Evolutionary conservation across 1,284 basidiomycete species (phyloP).

Genomic region (Coniferiporia weirii): DNA sequence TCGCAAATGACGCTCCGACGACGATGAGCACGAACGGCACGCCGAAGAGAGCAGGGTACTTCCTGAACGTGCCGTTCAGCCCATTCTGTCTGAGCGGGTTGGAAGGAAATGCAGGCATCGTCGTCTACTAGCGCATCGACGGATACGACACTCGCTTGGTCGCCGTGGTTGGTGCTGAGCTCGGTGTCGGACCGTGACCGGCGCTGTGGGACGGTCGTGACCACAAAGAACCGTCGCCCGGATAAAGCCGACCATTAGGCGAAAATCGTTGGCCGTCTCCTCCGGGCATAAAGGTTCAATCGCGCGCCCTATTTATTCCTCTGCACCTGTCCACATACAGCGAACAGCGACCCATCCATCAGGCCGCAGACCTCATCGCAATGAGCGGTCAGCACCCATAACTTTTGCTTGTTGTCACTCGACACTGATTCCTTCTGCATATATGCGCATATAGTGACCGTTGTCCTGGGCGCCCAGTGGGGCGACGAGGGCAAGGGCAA

Average conservation of each 20-base stretch:
- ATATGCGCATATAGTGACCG: constrained; percentile 45
- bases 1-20: constrained; percentile 82
- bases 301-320: not conserved
- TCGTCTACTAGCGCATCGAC: constrained; percentile 5
- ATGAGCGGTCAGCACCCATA: constrained; percentile 26
- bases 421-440: not conserved
- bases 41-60: constrained; percentile 72
- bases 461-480: constrained; percentile 89
- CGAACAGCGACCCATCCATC: not conserved
- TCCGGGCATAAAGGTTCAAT: not conserved
- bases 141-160: not conserved
- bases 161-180: not conserved
- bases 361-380: not conserved
- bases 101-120: constrained; percentile 59
- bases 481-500: constrained; percentile 97
- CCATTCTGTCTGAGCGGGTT: constrained; percentile 45
- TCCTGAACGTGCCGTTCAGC: constrained; percentile 44
- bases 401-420: not conserved
- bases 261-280: not conserved
- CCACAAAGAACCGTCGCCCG: not conserved
- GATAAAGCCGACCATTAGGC: not conserved
- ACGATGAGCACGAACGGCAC: constrained; percentile 84
- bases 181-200: not conserved
- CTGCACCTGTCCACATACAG: not conserved
- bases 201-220: too few relatives aligned